Percentiles rank a stretch among this genome's conserved stretches.
Conservation (phyloP, 768 basidiomycete genomes). For the Termitomyces sp. region DNA sequence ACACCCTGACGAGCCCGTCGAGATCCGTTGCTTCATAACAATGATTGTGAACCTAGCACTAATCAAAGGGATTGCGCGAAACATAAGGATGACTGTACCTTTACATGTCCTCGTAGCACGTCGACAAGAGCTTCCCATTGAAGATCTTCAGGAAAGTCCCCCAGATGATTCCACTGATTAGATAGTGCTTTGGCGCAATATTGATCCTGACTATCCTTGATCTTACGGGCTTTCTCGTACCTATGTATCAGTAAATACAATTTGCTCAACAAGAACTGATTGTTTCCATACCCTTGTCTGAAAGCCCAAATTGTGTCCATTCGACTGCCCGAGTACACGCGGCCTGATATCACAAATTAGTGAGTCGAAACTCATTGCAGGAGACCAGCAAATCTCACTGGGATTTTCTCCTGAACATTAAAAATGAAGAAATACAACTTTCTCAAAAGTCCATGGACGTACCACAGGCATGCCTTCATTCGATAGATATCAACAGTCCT, state of each 20-base stretch:
- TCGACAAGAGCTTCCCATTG: conserved; percentile 81
- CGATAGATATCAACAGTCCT: neutral
- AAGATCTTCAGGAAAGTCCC: conserved; percentile 64
- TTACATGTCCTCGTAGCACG: conserved; percentile 73
- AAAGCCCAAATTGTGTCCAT: conserved; percentile 74
- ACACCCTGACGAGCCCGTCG: conserved; percentile 65
- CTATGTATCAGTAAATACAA: conserved; percentile 29
- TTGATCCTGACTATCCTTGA: conserved; percentile 66
- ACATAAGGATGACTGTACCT: conserved; percentile 35
- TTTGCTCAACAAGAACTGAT: neutral
- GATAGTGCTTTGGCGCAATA: conserved; percentile 53
- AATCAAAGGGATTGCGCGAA: neutral
- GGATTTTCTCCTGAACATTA: conserved; percentile 49
- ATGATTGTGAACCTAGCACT: conserved; percentile 46
- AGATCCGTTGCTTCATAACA: conserved; percentile 66
- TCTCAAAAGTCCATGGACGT: conserved; percentile 20
- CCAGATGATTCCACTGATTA: conserved; percentile 45
- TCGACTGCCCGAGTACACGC: conserved; percentile 42
- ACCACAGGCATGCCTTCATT: conserved; percentile 54
- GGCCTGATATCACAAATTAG: conserved; percentile 21
- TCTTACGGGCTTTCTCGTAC: conserved; percentile 59
- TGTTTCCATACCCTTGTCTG: conserved; percentile 49
- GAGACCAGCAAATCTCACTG: conserved; percentile 28
- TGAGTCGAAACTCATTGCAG: conserved; percentile 6
- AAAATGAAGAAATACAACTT: neutral